Base-by-base conservation (phyloP, 73 alveolate species). In the Paramecium pentaurelia region DNA sequence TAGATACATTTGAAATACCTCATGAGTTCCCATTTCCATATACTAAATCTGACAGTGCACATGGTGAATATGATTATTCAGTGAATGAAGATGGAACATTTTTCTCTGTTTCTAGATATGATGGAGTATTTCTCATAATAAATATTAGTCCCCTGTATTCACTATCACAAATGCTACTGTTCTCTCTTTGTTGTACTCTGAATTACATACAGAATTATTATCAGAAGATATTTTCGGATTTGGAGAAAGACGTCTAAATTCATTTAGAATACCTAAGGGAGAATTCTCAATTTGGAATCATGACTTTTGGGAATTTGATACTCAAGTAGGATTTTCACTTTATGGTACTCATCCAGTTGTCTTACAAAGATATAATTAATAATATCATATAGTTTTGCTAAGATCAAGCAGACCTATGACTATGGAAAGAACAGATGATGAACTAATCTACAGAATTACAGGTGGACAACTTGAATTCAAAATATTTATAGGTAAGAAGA, bases 391-490 rank as follows among this genome's bases (percentile, higher is more conserved):
- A 60, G 75, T 47, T 25, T 89, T 89, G 22, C 70, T 89, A 34
- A 42, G 86, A 71, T 70, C 92, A 70, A 49, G 64, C 20, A 89
- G 71, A 73, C 94, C 88, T 16, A 71, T 89, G 92, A 60, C 71
- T 20, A 14, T 47, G 18, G 71, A 89, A 83, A 60, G 71, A 60
- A 89, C 88, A n/a, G 71, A 58, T 44, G 59, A 70, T 71, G 88
- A 89, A 89, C 54, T 89, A 4, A 89, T 83, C 12, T 89, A 89
- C 30, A 70, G 88, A 71, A 42, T 83, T 7, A 89, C 88, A 47
- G 94, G 94, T 5, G 94, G 94, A 44, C 49, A 89, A 30, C 58
- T 89, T 7, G 94, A 89, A 51, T 89, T 89, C 25, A 89, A 89
- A 27, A 58, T 89, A 51, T 89, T 89, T 70, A 9, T 89, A 9